Base-by-base conservation (phyloP, 495 filamentous ascomycete genomes). In the Aspergillus mulundensis region DNA sequence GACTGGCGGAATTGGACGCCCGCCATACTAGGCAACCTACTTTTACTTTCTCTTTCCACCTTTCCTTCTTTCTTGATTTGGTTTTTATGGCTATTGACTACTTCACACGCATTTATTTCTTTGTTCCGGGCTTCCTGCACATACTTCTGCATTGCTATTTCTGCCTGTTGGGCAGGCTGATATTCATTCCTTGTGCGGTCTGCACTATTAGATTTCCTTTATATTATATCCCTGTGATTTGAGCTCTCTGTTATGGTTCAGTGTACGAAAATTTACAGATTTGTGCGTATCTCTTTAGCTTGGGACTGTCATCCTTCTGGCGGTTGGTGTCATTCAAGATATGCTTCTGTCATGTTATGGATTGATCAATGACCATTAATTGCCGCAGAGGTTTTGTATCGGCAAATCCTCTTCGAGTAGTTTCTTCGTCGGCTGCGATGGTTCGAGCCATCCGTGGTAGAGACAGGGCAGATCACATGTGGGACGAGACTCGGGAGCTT, bases 1-100 rank as follows among this genome's bases (percentile, higher is more conserved):
- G 36, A 70, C 60, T n/a, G 67, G 63, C 32, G 62, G 62, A 11
- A 66, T 78, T 39, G 74, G 75, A 46, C 70, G 72, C 15, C 75
- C 75, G 21, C 75, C 75, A 2, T 78, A 78, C 56, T 78, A 61
- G 63, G 49, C n/a, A 39, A 20, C 19, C 53, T 34, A 18, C 34
- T 47, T 42, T 38, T 45, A 38, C 19, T 21, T 40, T 59, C 36
- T 14, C 28, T 59, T 46, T 38, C 42, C 38, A 44, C 47, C 42
- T 51, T 53, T 45, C 23, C 38, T 46, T 51, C 40, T 15, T 46
- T 15, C 52, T 43, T 15, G 12, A n/a, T n/a, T n/a, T n/a, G 10
- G 5, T 4, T 30, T 49, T 56, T 32, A 19, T 19, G 32, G 25
- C 36, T 39, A 2, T 19, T 46, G 45, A 18, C 50, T 28, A 23